These are phyloP conservation scores for Pyrenophora tritici-repentis DNA, from an alignment of 2,329 filamentous ascomycete species.

Conservation along the genomic window DNA sequence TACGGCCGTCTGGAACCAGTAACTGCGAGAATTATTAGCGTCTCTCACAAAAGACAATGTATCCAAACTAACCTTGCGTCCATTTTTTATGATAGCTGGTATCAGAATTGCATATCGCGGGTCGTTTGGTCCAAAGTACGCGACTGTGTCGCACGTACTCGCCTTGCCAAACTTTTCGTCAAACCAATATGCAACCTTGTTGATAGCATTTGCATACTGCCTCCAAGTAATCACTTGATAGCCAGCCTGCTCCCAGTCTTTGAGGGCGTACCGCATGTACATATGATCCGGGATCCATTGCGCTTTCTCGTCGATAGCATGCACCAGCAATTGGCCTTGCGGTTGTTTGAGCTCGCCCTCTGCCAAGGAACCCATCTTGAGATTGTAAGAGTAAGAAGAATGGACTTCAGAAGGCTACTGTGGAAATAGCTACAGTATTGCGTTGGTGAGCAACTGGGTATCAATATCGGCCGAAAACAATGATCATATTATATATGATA, in stretches of 20 bases:
- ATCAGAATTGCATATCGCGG: not conserved
- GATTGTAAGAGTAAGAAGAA: too few species aligned
- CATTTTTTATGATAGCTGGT: conserved; percentile 1
- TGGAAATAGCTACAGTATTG: too few species aligned
- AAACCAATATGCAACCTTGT: conserved; percentile 25
- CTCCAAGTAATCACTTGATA: too few species aligned
- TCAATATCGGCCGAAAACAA: too few species aligned
- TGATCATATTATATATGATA: too few species aligned
- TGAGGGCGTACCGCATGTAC: conserved; percentile 17
- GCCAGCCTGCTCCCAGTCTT: not conserved
- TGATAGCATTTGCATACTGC: conserved; percentile 5
- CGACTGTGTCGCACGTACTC: conserved; percentile 13
- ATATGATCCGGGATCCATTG: conserved; percentile 15
- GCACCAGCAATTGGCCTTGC: conserved; percentile 9
- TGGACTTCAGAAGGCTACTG: too few species aligned
- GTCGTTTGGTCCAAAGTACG: conserved; percentile 22
- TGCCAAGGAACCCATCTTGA: not conserved
- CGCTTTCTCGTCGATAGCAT: conserved; percentile 24
- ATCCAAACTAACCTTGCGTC: not conserved
- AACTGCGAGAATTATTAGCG: not conserved
- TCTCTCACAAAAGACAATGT: not conserved
- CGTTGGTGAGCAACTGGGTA: too few species aligned
- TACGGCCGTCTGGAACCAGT: not conserved
- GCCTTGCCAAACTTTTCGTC: conserved; percentile 19
- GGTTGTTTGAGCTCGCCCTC: not conserved